Evolutionary conservation across 176 grass and related monocot genomes (phyloP), one percentile per base, ranked within the genome.

Genomic region (Dactylis glomerata): DNA sequence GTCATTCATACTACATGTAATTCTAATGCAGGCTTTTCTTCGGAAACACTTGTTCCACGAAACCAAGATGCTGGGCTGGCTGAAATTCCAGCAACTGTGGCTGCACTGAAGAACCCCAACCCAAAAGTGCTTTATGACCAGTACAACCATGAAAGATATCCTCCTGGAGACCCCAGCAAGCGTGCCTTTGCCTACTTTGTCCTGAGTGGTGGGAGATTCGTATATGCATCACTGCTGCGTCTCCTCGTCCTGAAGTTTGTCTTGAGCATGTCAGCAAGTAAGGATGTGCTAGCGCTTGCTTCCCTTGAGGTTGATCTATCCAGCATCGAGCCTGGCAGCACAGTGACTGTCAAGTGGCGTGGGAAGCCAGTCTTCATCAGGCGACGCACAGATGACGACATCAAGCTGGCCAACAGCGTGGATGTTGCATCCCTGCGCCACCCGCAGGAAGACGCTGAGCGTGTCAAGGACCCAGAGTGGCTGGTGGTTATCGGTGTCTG

Each of bases 311-410:
- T 97, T 3, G 94, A 97, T 76, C 87, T 97, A 9, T 92, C 91
- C 31, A 93, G 91, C 68, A 97, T 97, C 19, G 94, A 92, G 26
- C 89, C 94, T 16, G 94, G 94, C 22, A 84, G 78, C 42, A 97
- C 94, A 2, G 94, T 97, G 69, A 97, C 94, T 7, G 94, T 97
- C 55, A 97, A 97, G 91, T 97, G 94, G 94, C 94, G 94, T 78
- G 91, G 94, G 19, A 97, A 97, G 70, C 94, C 94, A 6, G 94
- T 97, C 61, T 97, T 97, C 26, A 97, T 97, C 82, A 81, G 94
- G 66, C 85, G 91, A 16, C 87, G 94, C 15, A 97, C 94, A 14
- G 94, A 94, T 23, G 91, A 93, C 0, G 94, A 97, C 68, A 92
- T 94, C 82, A 93, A 93, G 79, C 85, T 97, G 26, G 94, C 91